Base-by-base conservation (phyloP, 805 yeast genomes). In the Nakazawaea ambrosiae region DNA sequence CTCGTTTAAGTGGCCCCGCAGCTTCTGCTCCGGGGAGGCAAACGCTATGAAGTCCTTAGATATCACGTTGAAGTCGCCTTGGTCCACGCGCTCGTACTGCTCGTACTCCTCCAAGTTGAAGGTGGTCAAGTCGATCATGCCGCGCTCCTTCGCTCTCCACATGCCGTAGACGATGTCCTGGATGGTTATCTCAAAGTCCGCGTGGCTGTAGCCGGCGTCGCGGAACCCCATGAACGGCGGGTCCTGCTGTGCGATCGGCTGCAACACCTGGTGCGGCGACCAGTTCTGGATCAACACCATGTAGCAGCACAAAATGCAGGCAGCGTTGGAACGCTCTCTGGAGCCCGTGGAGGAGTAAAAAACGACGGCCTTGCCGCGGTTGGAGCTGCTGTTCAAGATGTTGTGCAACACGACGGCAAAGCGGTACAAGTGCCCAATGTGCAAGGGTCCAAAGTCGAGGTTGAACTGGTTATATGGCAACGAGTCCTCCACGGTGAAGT, bases 231-330 rank as follows among this genome's bases (percentile, higher is more conserved):
- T 89, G 47, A 90, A 81, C 5, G 97, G 97, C 2, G 95, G 96
- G 34, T 83, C 88, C 5, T 80, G 75, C 58, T 92, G 97, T 1
- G 92, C 77, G 37, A 92, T 74, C 1, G 98, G 98, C 43, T 95
- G 97, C 45, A 92, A 62, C 0, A 89, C 98, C 58, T 92, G 92
- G 59, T 92, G 98, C 0, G 98, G 98, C 1, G 97, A 87, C 98
- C 98, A 92, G 11, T 87, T 81, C 56, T 92, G 98, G 14, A 92
- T 90, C 38, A 92, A 62, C 1, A 92, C 73, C 97, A 92, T 88
- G 60, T 92, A 92, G 52, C 97, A 87, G 46, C 96, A 86, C 36
- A 92, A 66, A 45, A 92, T 66, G 58, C 97, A 88, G 4, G 97
- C 97, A 14, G 97, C 94, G 53, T 92, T 92, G 5, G 97, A 79